These are phyloP conservation scores for Rickenella mellea DNA, from an alignment of 768 basidiomycete species.

Conservation along the genomic window DNA sequence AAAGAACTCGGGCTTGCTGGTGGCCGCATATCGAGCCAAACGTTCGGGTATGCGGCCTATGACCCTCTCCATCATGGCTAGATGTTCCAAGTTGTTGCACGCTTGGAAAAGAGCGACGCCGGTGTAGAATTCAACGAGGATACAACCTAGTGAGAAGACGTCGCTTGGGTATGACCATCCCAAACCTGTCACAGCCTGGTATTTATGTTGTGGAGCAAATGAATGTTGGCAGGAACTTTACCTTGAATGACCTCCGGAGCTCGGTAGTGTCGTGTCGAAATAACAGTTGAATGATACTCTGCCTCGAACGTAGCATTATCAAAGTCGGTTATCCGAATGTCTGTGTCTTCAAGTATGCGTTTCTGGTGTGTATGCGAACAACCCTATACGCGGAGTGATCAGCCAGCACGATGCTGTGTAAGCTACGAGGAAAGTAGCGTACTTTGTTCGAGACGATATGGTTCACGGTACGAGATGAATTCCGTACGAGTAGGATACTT, in stretches of 20 bases:
- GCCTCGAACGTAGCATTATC: constrained; percentile 96
- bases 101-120: constrained; percentile 98
- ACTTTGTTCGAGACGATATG: constrained; percentile 64
- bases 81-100: constrained; percentile 96
- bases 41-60: constrained; percentile 96
- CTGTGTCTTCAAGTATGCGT: constrained; percentile 75
- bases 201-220: constrained; percentile 9
- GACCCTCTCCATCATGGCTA: constrained; percentile 99
- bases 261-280: constrained; percentile 95
- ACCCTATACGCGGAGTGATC: constrained; percentile 32
- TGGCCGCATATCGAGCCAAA: constrained; percentile 64
- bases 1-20: constrained; percentile 89
- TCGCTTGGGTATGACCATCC: constrained; percentile 99
- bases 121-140: constrained; percentile 96
- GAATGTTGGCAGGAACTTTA: constrained; percentile 27
- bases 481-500: constrained; percentile 91
- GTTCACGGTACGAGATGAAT: constrained; percentile 56
- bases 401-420: constrained; percentile 6
- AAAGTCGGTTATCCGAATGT: constrained; percentile 95
- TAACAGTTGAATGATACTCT: constrained; percentile 97
- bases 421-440: constrained; percentile 8
- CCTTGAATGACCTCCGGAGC: constrained; percentile 98
- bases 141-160: constrained; percentile 96
- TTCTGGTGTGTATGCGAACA: constrained; percentile 59
- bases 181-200: constrained; percentile 52